These are phyloP conservation scores for Linum lewisii DNA, from an alignment of 345 rosid genomes.

Conservation along the genomic window DNA sequence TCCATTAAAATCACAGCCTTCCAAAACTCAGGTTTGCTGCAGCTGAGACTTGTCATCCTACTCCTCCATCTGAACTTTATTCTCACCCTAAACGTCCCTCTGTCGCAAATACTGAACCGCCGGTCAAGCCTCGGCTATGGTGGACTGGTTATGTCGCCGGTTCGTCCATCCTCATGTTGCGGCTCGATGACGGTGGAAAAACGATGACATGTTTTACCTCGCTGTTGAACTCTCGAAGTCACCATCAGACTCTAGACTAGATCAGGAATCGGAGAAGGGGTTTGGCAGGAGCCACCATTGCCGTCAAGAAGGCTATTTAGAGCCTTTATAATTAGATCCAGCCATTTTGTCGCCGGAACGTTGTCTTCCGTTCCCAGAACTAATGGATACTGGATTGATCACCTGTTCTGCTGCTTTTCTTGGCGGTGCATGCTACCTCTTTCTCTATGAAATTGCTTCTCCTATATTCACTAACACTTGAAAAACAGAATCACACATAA, in stretches of 20 bases:
- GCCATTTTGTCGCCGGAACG: conserved; percentile 92
- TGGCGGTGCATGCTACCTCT: conserved; percentile 67
- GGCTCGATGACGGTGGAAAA: conserved; percentile 55
- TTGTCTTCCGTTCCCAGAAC: conserved; percentile 92
- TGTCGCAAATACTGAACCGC: conserved; percentile 76
- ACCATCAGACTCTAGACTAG: conserved; percentile 72
- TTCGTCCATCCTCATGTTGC: conserved; percentile 62
- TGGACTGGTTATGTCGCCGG: conserved; percentile 28
- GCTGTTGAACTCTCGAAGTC: conserved; percentile 68
- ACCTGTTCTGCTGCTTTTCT: conserved; percentile 75
- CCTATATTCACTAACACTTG: conserved; percentile 74
- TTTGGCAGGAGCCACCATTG: conserved; percentile 42
- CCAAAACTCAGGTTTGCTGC: too few relatives aligned
- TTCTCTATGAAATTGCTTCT: conserved; percentile 56
- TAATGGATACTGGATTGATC: conserved; percentile 22
- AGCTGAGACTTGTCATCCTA: too few relatives aligned
- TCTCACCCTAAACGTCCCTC: conserved; percentile 43
- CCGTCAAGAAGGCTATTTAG: conserved; percentile 70
- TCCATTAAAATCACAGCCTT: too few relatives aligned
- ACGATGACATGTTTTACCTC: conserved; percentile 21
- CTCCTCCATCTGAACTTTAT: conserved; percentile 49
- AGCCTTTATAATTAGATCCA: conserved; percentile 70
- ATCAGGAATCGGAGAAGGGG: conserved; percentile 78
- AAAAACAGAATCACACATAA: conserved; percentile 26
- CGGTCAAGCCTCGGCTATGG: conserved; percentile 49